phyloP scores from a whole-genome alignment of 129 eudicot genomes.

The Gnaphalium uliginosum region DNA sequence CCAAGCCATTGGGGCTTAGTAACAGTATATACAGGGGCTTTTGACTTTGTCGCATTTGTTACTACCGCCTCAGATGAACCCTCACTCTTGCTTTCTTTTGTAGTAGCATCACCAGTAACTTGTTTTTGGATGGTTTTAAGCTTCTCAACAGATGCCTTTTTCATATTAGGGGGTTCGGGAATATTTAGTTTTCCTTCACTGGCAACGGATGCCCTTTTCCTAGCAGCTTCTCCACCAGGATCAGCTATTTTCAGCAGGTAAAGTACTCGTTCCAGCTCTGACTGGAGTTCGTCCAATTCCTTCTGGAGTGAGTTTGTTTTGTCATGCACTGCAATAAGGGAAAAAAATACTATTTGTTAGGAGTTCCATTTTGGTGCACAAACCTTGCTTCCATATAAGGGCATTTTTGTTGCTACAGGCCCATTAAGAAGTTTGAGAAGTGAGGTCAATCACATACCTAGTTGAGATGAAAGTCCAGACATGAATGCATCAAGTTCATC shows the following conservation, averaged over 20 bases:
- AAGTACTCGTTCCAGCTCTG: slow-evolving; percentile 71
- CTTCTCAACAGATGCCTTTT: slow-evolving; percentile 34
- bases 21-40: slow-evolving; percentile 50
- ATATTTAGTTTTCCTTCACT: slow-evolving; percentile 29
- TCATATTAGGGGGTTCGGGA: slow-evolving; percentile 26
- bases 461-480: slow-evolving; percentile 86
- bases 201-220: slow-evolving; percentile 51
- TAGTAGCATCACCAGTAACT: slow-evolving; percentile 16
- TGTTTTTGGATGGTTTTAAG: slow-evolving; percentile 38
- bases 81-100: slow-evolving; percentile 34
- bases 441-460: slow-evolving; percentile 53
- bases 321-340: slow-evolving; percentile 57
- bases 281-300: slow-evolving; percentile 61
- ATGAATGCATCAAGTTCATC: slow-evolving; percentile 94
- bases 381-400: slow-evolving; percentile 6
- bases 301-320: slow-evolving; percentile 56
- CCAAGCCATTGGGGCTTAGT: slow-evolving; percentile 98
- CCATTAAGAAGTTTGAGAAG: background rate
- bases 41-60: slow-evolving; percentile 38
- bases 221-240: slow-evolving; percentile 82
- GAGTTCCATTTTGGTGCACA: background rate
- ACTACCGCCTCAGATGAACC: slow-evolving; percentile 36
- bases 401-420: background rate
- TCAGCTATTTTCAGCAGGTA: slow-evolving; percentile 95
- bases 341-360: background rate